Evolutionary conservation across 2,329 filamentous ascomycete species (phyloP).

Genomic region (Claviceps monticola): DNA sequence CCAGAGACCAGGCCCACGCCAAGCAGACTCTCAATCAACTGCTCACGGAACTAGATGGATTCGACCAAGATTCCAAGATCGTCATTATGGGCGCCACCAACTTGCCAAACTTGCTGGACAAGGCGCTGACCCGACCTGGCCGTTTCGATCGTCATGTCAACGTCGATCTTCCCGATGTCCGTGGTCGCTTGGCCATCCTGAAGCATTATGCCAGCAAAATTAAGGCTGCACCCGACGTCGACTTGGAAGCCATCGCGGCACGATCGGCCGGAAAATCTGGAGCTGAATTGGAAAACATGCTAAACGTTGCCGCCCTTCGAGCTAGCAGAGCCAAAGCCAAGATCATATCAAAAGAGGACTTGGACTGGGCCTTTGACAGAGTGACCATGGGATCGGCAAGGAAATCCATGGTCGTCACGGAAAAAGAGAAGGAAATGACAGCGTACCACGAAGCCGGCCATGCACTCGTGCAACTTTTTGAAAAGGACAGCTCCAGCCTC

Average conservation of each 20-base stretch:
- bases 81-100: constrained; percentile 96
- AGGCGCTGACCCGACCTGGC: constrained; percentile 83
- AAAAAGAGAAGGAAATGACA: constrained; percentile 92
- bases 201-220: constrained; percentile 91
- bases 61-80: constrained; percentile 85
- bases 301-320: constrained; percentile 89
- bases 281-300: constrained; percentile 89
- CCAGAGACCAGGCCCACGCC: constrained; percentile 83
- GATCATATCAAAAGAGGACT: constrained; percentile 62
- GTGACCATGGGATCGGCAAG: constrained; percentile 94
- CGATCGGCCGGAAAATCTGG: constrained; percentile 88
- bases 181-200: constrained; percentile 82
- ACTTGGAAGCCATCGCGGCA: constrained; percentile 69
- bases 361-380: constrained; percentile 97
- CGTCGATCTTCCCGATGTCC: constrained; percentile 82
- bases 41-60: constrained; percentile 91
- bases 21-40: constrained; percentile 97
- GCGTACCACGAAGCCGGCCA: constrained; percentile 95
- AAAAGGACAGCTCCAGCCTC: constrained; percentile 54
- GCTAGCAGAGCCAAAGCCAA: constrained; percentile 77
- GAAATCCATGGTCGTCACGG: constrained; percentile 75
- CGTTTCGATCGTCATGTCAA: constrained; percentile 89
- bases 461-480: constrained; percentile 76
- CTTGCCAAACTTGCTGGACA: constrained; percentile 86
- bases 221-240: constrained; percentile 65